A percentile compares a stretch with the other conserved stretches of the same genome.
Evolutionary conservation across 202 grass and related monocot genomes (phyloP).

Genomic region (Dendrocalamus latiflorus): DNA sequence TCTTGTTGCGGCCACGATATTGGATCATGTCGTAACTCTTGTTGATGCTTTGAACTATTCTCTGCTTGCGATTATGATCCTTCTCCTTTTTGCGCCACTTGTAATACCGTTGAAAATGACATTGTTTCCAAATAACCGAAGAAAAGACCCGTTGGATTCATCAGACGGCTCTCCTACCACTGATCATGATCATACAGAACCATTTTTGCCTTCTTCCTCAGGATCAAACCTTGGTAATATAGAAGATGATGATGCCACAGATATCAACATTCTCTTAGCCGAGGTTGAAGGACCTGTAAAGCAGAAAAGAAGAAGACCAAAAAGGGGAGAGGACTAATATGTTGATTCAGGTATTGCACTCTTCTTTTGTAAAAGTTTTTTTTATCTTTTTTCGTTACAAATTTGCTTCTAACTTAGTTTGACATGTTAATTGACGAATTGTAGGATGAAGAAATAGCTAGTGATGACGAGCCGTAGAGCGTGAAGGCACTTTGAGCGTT

Average conservation of each 20-base stretch:
- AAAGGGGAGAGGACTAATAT: constrained; percentile 92
- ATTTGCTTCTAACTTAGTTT: too few species aligned
- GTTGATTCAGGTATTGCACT: too few species aligned
- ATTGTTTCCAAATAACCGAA: constrained; percentile 44
- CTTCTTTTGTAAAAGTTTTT: too few species aligned
- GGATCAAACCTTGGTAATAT: constrained; percentile 39
- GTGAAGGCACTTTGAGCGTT: too few species aligned
- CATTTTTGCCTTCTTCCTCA: constrained; percentile 45
- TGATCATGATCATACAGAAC: constrained; percentile 36
- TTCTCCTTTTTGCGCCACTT: constrained; percentile 67
- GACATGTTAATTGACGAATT: too few species aligned
- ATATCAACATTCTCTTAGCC: constrained; percentile 81
- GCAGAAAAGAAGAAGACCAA: constrained; percentile 72
- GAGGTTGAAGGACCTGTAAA: constrained; percentile 89
- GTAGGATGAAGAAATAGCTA: too few species aligned
- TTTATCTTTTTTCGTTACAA: too few species aligned
- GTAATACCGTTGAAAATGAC: constrained; percentile 96
- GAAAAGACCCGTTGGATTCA: constrained; percentile 26
- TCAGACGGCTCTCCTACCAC: not conserved
- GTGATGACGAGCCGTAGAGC: too few species aligned
- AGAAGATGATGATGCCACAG: constrained; percentile 48
- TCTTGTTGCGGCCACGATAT: constrained; percentile 53
- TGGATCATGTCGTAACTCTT: constrained; percentile 45
- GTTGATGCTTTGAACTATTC: constrained; percentile 42
- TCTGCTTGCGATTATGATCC: constrained; percentile 56